These are phyloP conservation scores for Brassica hybrid DNA, from an alignment of 441 rosid species.

Conservation along the genomic window DNA sequence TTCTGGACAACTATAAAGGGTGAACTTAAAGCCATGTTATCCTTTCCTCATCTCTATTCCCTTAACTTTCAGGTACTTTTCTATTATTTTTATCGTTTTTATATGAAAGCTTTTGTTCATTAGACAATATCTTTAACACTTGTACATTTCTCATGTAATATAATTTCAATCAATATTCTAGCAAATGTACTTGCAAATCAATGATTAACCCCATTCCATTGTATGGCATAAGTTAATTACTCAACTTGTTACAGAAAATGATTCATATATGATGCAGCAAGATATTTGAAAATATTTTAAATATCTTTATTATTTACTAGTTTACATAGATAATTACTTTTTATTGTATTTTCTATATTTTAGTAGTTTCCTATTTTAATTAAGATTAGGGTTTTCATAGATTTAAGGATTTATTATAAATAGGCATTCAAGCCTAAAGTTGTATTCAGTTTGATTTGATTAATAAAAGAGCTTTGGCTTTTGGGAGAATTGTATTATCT, in stretches of 20 bases:
- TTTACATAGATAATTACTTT: too few relatives aligned
- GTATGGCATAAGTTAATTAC: not conserved
- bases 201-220: not conserved
- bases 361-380: too few relatives aligned
- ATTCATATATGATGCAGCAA: not conserved
- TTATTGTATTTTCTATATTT: too few relatives aligned
- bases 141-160: not conserved
- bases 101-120: not conserved
- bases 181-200: not conserved
- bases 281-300: too few relatives aligned
- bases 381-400: too few relatives aligned
- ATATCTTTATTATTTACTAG: too few relatives aligned
- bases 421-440: too few relatives aligned
- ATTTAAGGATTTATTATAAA: too few relatives aligned
- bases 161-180: not conserved
- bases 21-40: constrained; percentile 48
- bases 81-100: not conserved
- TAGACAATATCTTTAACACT: not conserved
- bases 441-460: too few relatives aligned
- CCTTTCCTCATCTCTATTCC: constrained; percentile 53
- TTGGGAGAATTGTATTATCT: too few relatives aligned
- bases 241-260: not conserved
- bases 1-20: constrained; percentile 58
- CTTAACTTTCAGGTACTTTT: constrained; percentile 54
- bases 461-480: too few relatives aligned